Conservation (phyloP, 441 rosid species). For the Jatropha podagrica region DNA sequence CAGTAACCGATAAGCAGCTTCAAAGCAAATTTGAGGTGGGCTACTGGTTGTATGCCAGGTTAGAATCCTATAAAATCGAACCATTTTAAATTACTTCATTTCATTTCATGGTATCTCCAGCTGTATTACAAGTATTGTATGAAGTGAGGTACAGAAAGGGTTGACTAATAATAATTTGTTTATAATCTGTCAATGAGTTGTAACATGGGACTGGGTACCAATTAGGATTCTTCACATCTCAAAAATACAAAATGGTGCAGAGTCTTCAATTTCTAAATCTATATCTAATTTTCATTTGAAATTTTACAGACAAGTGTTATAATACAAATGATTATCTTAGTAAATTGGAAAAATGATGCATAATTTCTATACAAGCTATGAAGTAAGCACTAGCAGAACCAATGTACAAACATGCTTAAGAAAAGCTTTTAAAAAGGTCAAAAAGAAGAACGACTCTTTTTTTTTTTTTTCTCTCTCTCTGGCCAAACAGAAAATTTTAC, state of each 20-base stretch:
- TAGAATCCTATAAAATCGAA: conserved; percentile 26
- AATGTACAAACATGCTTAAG: not conserved
- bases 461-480: not conserved
- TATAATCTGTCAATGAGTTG: conserved; percentile 44
- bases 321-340: not conserved
- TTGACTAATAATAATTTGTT: conserved; percentile 27
- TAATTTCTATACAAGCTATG: not conserved
- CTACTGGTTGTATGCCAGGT: conserved; percentile 43
- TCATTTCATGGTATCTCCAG: conserved; percentile 38
- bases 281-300: not conserved
- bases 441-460: not conserved
- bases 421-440: not conserved
- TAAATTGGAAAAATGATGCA: not conserved
- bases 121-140: conserved; percentile 45
- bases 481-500: not conserved
- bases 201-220: conserved; percentile 10
- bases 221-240: too few relatives aligned
- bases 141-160: conserved; percentile 16
- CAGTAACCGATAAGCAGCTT: not conserved
- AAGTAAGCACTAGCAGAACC: not conserved
- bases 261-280: not conserved
- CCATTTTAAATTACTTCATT: conserved; percentile 20
- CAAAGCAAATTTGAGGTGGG: too few relatives aligned
- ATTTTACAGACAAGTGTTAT: not conserved
- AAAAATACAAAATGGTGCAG: not conserved